Percentiles rank a stretch among this genome's conserved stretches.
Conservation (phyloP, 305 asterid species). For the Stenogyne calaminthoides region DNA sequence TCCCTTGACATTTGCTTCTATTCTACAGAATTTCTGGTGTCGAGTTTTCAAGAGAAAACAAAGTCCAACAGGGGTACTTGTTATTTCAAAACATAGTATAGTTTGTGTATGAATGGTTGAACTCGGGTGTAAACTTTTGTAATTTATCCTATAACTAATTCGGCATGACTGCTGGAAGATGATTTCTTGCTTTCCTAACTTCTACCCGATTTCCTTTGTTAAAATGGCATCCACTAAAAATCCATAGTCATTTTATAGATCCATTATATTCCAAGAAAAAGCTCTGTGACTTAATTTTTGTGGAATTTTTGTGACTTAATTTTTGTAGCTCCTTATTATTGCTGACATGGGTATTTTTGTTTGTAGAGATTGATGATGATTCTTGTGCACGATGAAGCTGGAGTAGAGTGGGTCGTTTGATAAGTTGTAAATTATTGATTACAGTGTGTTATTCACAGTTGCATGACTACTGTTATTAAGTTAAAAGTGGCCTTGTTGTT, state of each 20-base stretch:
- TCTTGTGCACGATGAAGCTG: background rate
- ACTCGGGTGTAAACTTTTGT: background rate
- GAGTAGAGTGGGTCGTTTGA: background rate
- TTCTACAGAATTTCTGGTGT: background rate
- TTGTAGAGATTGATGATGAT: conserved; percentile 31
- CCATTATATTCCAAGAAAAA: background rate
- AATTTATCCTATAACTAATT: background rate
- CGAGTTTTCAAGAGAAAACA: background rate
- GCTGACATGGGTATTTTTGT: background rate
- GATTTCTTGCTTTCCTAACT: background rate
- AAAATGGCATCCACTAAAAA: background rate
- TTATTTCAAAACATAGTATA: background rate
- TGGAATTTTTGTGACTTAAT: too few relatives aligned
- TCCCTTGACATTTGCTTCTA: background rate
- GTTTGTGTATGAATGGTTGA: background rate
- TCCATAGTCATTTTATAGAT: background rate
- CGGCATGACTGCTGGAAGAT: background rate
- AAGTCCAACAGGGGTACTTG: background rate
- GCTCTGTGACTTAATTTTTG: background rate
- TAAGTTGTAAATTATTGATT: too few relatives aligned
- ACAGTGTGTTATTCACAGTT: too few relatives aligned
- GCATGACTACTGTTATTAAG: too few relatives aligned
- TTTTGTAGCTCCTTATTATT: background rate
- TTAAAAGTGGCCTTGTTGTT: too few relatives aligned
- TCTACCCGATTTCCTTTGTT: background rate